Evolutionary conservation across 2,329 filamentous ascomycete species (phyloP).

Genomic region (Cytospora piceicola): DNA sequence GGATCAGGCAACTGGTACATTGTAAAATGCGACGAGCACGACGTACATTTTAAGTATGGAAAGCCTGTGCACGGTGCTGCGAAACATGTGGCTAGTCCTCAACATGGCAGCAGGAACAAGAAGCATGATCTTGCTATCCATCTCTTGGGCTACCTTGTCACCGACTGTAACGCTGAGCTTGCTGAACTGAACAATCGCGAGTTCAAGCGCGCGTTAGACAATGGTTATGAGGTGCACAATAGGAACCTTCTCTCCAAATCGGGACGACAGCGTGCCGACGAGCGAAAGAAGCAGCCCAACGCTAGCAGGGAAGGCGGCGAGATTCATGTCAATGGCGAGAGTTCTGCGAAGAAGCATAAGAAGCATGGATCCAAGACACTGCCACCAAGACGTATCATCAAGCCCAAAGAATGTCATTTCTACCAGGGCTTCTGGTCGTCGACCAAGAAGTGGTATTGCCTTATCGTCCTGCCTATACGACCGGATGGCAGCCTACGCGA

Average conservation of each 20-base stretch:
- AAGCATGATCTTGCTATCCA: slow-evolving; percentile 39
- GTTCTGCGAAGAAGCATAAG: slow-evolving; percentile 7
- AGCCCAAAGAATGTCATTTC: slow-evolving; percentile 40
- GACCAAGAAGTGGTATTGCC: slow-evolving; percentile 39
- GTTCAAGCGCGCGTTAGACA: slow-evolving; percentile 37
- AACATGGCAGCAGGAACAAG: slow-evolving; percentile 40
- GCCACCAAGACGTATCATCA: slow-evolving; percentile 27
- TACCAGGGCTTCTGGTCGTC: slow-evolving; percentile 41
- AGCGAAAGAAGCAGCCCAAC: slow-evolving; percentile 20
- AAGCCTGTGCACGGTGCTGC: slow-evolving; percentile 44
- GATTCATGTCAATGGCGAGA: slow-evolving; percentile 16
- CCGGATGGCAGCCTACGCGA: slow-evolving; percentile 24
- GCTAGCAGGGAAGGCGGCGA: slow-evolving; percentile 12
- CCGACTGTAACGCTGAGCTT: slow-evolving; percentile 39
- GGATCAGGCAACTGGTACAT: slow-evolving; percentile 42
- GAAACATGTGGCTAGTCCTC: slow-evolving; percentile 42
- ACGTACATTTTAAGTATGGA: slow-evolving; percentile 41
- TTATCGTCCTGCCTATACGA: slow-evolving; percentile 43
- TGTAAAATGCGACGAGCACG: slow-evolving; percentile 45
- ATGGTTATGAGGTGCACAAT: slow-evolving; percentile 38
- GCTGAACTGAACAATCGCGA: slow-evolving; percentile 41
- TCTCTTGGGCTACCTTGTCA: slow-evolving; percentile 41
- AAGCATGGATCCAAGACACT: slow-evolving; percentile 1
- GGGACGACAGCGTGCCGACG: slow-evolving; percentile 23
- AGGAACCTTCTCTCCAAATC: slow-evolving; percentile 29